phyloP scores from a whole-genome alignment of 768 basidiomycete genomes.

The Lactifluus piperatus region DNA sequence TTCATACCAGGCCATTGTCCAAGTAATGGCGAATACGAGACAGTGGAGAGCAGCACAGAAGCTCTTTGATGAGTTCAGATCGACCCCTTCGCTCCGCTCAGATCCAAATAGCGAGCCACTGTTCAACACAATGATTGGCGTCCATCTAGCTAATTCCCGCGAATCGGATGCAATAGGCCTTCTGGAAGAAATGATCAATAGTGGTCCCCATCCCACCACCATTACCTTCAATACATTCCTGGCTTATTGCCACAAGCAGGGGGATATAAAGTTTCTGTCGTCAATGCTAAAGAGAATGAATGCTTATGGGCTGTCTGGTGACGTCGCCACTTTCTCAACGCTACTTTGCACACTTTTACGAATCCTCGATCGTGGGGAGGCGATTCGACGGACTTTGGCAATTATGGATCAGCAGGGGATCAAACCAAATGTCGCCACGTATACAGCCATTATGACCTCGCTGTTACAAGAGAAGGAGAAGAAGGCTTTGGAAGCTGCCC shows the following conservation, averaged over 20 bases:
- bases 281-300: constrained; percentile 49
- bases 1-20: constrained; percentile 63
- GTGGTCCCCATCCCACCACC: constrained; percentile 59
- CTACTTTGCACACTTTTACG: constrained; percentile 71
- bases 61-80: constrained; percentile 44
- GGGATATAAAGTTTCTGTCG: constrained; percentile 56
- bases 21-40: constrained; percentile 45
- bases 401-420: constrained; percentile 74
- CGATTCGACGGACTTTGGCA: constrained; percentile 50
- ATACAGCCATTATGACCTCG: constrained; percentile 71
- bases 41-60: constrained; percentile 43
- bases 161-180: constrained; percentile 31
- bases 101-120: constrained; percentile 30
- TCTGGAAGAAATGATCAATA: constrained; percentile 31
- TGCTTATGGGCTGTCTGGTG: constrained; percentile 47
- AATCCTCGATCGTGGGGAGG: constrained; percentile 51
- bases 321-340: constrained; percentile 82
- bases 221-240: constrained; percentile 79
- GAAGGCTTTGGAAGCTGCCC: constrained; percentile 47
- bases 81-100: constrained; percentile 24
- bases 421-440: constrained; percentile 64
- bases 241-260: constrained; percentile 50
- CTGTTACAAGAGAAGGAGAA: constrained; percentile 52
- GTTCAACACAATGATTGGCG: constrained; percentile 71
- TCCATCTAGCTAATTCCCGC: constrained; percentile 40